Evolutionary conservation across 2,329 filamentous ascomycete genomes (phyloP).

Genomic region (Trichoderma citrinoviride): DNA sequence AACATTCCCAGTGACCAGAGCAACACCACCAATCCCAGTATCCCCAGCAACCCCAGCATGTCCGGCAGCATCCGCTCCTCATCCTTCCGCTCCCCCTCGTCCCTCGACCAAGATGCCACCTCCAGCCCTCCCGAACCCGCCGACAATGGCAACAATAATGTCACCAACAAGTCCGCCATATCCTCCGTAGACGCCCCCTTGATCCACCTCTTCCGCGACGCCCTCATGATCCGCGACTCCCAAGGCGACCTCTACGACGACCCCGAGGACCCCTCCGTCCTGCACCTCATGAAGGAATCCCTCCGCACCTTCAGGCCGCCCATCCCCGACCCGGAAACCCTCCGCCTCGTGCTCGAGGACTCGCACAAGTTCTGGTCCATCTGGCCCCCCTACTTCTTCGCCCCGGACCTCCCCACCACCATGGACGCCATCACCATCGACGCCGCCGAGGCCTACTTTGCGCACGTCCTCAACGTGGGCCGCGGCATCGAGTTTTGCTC

Average conservation of each 20-base stretch:
- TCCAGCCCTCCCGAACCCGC: background rate
- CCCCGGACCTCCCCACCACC: conserved; percentile 1
- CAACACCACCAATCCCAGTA: background rate
- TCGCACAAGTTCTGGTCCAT: conserved; percentile 29
- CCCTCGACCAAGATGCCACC: conserved; percentile 1
- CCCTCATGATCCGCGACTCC: conserved; percentile 18
- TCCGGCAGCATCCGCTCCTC: background rate
- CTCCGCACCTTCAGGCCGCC: conserved; percentile 22
- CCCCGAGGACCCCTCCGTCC: conserved; percentile 10
- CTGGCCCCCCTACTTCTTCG: conserved; percentile 26
- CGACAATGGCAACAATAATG: background rate
- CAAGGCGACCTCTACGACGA: conserved; percentile 19
- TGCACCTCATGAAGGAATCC: conserved; percentile 10
- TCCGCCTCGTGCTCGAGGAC: conserved; percentile 26
- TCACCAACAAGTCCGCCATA: background rate
- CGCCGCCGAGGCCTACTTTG: conserved; percentile 36
- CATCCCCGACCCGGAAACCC: conserved; percentile 10
- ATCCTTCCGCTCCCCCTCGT: conserved; percentile 5
- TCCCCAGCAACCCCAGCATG: background rate
- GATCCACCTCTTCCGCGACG: conserved; percentile 20
- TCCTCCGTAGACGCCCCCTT: conserved; percentile 15
- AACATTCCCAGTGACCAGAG: background rate
- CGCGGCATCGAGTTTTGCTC: conserved; percentile 36
- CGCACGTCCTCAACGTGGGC: conserved; percentile 35
- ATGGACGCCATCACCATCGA: conserved; percentile 15